Evolutionary conservation across 176 grass and related monocot genomes (phyloP).

Genomic region (Canna indica): DNA sequence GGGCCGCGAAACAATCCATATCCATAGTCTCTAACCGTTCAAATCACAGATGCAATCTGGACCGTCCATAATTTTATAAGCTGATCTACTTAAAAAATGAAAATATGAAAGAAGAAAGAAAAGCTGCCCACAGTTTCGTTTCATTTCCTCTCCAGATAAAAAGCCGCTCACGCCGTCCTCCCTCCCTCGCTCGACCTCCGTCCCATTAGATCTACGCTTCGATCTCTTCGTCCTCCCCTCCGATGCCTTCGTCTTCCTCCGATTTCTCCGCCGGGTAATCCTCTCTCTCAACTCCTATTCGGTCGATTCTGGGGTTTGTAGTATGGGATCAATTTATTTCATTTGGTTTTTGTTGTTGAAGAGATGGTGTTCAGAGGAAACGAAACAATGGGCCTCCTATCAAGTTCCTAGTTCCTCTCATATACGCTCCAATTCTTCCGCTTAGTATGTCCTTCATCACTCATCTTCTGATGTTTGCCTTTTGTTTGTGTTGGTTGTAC

Average conservation of each 20-base stretch:
- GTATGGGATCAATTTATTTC: conserved; percentile 1
- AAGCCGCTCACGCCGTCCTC: not conserved
- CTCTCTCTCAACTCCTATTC: too few relatives aligned
- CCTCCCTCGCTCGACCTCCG: not conserved
- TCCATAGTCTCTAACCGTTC: too few relatives aligned
- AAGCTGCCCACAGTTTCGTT: too few relatives aligned
- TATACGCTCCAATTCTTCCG: conserved; percentile 69
- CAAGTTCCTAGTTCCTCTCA: conserved; percentile 69
- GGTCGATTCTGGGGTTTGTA: not conserved
- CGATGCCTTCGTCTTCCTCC: conserved; percentile 47
- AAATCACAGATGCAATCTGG: too few relatives aligned
- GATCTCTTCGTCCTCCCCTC: not conserved
- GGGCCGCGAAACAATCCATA: too few relatives aligned
- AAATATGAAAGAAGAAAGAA: too few relatives aligned
- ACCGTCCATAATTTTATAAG: too few relatives aligned
- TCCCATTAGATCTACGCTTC: not conserved
- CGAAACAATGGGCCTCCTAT: conserved; percentile 41
- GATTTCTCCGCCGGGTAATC: conserved; percentile 40
- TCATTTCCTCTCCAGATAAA: too few relatives aligned
- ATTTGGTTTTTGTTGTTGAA: conserved; percentile 2
- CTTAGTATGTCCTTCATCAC: conserved; percentile 44
- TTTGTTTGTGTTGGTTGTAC: conserved; percentile 9
- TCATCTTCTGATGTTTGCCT: not conserved
- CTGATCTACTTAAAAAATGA: too few relatives aligned
- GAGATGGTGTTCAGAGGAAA: conserved; percentile 40